phyloP scores from a whole-genome alignment of 2,329 filamentous ascomycete species.

The Ceratocystis colombiana region DNA sequence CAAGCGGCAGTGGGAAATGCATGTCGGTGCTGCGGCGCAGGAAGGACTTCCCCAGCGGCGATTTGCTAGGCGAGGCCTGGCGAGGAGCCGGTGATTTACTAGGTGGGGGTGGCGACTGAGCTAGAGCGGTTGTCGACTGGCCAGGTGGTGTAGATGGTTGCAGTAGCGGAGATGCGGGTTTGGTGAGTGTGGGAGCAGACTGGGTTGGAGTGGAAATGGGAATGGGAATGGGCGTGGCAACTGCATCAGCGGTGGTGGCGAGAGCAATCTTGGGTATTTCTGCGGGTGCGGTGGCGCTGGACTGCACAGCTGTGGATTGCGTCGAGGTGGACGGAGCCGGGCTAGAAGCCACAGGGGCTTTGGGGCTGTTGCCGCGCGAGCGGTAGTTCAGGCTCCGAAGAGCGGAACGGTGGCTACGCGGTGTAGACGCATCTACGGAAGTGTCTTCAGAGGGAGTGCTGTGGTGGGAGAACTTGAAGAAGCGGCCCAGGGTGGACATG shows the following conservation, averaged over 20 bases:
- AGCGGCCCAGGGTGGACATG: constrained; percentile 12
- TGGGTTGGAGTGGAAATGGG: constrained; percentile 3
- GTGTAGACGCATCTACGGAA: constrained; percentile 15
- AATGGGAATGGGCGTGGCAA: background rate
- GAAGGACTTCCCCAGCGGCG: background rate
- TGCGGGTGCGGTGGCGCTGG: background rate
- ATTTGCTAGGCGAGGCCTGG: background rate
- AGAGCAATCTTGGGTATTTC: background rate
- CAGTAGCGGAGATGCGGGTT: background rate
- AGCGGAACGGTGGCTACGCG: constrained; percentile 16
- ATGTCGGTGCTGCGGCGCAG: constrained; percentile 20
- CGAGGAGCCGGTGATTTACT: background rate
- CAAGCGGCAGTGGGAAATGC: constrained; percentile 18
- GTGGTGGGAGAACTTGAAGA: constrained; percentile 13
- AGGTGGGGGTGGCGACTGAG: background rate
- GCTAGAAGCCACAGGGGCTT: background rate
- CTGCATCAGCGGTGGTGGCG: background rate
- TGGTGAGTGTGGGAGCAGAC: background rate
- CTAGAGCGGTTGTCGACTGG: background rate
- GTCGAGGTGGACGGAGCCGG: background rate
- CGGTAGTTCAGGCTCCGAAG: constrained; percentile 17
- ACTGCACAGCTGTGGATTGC: background rate
- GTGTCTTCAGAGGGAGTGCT: constrained; percentile 8
- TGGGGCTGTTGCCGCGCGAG: constrained; percentile 6
- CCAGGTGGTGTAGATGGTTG: background rate